Evolutionary conservation across 805 yeast genomes (phyloP), one percentile per base, ranked within the genome.

Genomic region (Maudiozyma serrabonitensis): DNA sequence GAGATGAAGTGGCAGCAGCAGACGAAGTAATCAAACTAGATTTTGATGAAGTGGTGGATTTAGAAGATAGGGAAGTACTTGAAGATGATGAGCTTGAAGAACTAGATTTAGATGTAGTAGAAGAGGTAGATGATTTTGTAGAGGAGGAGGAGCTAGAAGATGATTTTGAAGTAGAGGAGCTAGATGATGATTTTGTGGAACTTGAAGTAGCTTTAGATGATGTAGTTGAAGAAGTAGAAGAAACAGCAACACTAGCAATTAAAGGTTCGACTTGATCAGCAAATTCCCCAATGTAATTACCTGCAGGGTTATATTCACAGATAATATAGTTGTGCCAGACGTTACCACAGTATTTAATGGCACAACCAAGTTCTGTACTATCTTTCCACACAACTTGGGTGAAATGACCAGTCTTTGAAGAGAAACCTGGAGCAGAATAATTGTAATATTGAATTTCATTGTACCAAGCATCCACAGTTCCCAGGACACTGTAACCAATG

Each of bases 221-320:
- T 7, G 34, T 8, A 21, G 44, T 21, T 9, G 41, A 15, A 12
- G 41, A n/a, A 25, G 37, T 12, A 6, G 25, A 4, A 2, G 32
- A 23, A n/a, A 32, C 8, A 6, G 16, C 16, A 9, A 41, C 28
- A 21, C 21, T 11, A 15, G 32, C 12, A 4, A 23, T 46, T 28
- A 56, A 48, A 21, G 54, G 52, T 41, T 46, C 43, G 40, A 66
- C 74, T 46, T 69, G 63, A 6, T 51, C 57, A 18, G 61, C 56
- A 67, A 79, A 84, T 60, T 71, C 62, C 49, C 84, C 82, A 43
- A 73, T 66, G 48, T 74, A 62, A 69, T 88, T 88, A 58, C 96
- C 96, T 38, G 83, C 78, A 16, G 87, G 81, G 59, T 73, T 69
- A 66, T 88, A 88, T 48, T 82, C 79, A 67, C 96, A 88, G 53